Evolutionary conservation across 192 early-diverging fungal genomes (phyloP).

Genomic region (Backusella luteola): DNA sequence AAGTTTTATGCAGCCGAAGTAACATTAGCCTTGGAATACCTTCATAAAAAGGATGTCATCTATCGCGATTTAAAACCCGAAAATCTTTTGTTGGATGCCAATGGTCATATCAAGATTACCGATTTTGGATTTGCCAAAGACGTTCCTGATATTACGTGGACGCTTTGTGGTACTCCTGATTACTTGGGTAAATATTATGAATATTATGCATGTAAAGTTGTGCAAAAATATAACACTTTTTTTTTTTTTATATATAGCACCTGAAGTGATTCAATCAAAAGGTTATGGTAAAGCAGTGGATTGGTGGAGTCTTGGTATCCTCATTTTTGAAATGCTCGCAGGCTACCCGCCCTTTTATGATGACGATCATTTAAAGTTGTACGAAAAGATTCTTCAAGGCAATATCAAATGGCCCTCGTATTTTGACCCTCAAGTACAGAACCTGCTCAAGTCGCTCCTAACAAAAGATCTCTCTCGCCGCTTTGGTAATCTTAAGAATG

Average conservation of each 20-base stretch:
- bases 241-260: constrained; percentile 55
- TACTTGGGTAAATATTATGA: constrained; percentile 43
- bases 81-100: constrained; percentile 71
- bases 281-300: constrained; percentile 90
- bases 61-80: constrained; percentile 84
- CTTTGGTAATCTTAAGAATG: constrained; percentile 84
- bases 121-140: constrained; percentile 86
- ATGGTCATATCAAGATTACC: constrained; percentile 80
- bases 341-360: constrained; percentile 94
- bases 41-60: constrained; percentile 70
- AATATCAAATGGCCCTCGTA: constrained; percentile 80
- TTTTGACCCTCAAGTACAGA: constrained; percentile 79
- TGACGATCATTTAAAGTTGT: constrained; percentile 87
- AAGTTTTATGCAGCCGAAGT: constrained; percentile 78
- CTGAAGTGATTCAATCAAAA: constrained; percentile 87
- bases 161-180: constrained; percentile 80
- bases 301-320: constrained; percentile 91
- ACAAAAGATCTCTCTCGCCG: constrained; percentile 81
- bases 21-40: constrained; percentile 69
- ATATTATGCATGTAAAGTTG: constrained; percentile 42
- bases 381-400: constrained; percentile 88
- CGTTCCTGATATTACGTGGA: constrained; percentile 83
- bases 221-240: not conserved
- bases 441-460: constrained; percentile 79
- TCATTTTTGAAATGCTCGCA: constrained; percentile 94